Base-by-base conservation (phyloP, 345 rosid genomes). In the Lumnitzera littorea region DNA sequence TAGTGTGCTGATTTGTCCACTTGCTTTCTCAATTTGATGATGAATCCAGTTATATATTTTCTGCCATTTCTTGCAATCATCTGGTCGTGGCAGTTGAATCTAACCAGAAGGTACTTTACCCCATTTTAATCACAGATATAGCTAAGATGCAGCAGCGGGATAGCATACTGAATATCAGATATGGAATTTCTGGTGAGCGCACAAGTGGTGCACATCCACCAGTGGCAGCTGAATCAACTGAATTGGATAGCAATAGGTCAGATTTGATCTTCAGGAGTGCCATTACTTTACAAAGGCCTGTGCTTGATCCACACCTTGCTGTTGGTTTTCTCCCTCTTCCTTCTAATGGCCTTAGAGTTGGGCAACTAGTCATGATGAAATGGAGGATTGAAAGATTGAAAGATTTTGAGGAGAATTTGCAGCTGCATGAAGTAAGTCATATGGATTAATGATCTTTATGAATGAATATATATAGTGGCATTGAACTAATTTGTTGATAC, bases 311-410 rank as follows among this genome's bases (percentile, higher is more conserved):
- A 48, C 78, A 88, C 78, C 76, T 94, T 24, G 88, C 99, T 57
- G 87, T 94, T 71, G 97, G 97, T 53, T 94, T 94, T 69, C 84
- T 94, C 62, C 80, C 95, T 58, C 91, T 94, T 74, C 79, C 90
- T 66, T 82, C 91, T 24, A 76, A 69, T 67, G 83, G 90, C 53
- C 91, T 94, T 68, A 80, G 91, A 76, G 96, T 90, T 49, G 99
- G 99, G 62, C 85, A 87, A 73, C 95, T 87, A 62, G 74, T 87
- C 70, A 73, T 82, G 64, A 76, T 88, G 83, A 82, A 86, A 60
- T 94, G 99, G 99, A 80, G 96, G 63, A 82, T 94, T 57, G 92
- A 94, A 80, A 82, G 91, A 79, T 78, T 94, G 67, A 90, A 87
- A 76, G 82, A 75, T 55, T 76, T 55, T 16, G 80, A 79, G 62